A percentile compares a stretch with the other conserved stretches of the same genome.
phyloP scores from a whole-genome alignment of 1,139 yeast genomes.

The Candida dubliniensis region DNA sequence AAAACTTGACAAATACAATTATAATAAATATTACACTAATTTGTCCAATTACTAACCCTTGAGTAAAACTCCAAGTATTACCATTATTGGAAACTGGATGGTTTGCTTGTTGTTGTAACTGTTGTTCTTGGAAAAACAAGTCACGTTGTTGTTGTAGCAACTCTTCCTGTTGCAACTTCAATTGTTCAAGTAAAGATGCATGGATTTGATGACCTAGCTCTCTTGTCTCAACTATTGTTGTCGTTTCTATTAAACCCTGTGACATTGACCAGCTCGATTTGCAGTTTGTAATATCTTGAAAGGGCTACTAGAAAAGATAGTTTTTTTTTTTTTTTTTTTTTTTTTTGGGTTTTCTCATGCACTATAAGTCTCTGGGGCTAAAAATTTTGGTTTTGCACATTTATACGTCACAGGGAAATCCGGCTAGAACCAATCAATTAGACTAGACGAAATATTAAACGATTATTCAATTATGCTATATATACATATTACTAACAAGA shows the following conservation, averaged over 20 bases:
- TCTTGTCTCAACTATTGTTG: neutral
- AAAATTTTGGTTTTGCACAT: no score
- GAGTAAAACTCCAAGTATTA: conserved; percentile 64
- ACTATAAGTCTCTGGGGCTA: no score
- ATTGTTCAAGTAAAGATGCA: conserved; percentile 21
- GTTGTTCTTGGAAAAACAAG: conserved; percentile 20
- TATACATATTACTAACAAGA: neutral
- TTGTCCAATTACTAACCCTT: conserved; percentile 82
- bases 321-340: neutral
- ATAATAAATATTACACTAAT: conserved; percentile 76
- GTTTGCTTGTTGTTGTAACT: conserved; percentile 3
- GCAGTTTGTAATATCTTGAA: no score
- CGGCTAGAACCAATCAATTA: neutral
- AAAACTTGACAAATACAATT: conserved; percentile 76
- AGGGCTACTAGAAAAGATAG: neutral
- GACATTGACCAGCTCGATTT: conserved; percentile 1
- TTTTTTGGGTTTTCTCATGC: neutral
- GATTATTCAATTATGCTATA: neutral
- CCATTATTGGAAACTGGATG: conserved; percentile 13
- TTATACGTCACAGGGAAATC: neutral
- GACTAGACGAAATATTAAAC: neutral
- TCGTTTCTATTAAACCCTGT: conserved; percentile 7
- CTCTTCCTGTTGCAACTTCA: conserved; percentile 34
- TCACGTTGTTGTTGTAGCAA: conserved; percentile 26
- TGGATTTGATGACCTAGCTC: neutral